phyloP scores from a whole-genome alignment of 495 filamentous ascomycete genomes.

The Chlorociboria aeruginascens region DNA sequence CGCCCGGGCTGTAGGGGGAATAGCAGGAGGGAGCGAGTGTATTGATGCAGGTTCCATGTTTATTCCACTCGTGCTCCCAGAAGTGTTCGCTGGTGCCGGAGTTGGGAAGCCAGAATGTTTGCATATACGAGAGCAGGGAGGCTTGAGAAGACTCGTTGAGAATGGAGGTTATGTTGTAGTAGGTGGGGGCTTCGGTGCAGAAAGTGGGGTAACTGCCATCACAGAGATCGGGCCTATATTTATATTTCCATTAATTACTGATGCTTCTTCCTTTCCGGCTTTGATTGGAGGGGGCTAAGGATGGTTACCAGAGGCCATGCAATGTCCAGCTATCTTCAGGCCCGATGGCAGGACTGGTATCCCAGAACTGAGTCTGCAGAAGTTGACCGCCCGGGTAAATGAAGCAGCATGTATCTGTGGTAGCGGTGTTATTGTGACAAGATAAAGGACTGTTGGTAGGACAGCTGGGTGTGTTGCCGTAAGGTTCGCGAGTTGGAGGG shows the following conservation, averaged over 20 bases:
- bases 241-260: not conserved
- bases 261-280: not conserved
- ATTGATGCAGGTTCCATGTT: constrained; percentile 68
- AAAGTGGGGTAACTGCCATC: constrained; percentile 66
- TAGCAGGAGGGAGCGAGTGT: constrained; percentile 69
- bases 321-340: constrained; percentile 74
- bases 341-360: constrained; percentile 55
- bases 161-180: constrained; percentile 59
- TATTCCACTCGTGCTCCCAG: constrained; percentile 84
- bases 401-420: constrained; percentile 65
- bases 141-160: constrained; percentile 44
- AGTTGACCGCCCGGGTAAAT: constrained; percentile 69
- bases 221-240: constrained; percentile 64
- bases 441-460: constrained; percentile 35
- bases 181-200: constrained; percentile 56
- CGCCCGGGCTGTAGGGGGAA: constrained; percentile 39
- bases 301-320: constrained; percentile 61
- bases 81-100: constrained; percentile 51
- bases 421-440: constrained; percentile 31
- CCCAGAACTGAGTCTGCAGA: constrained; percentile 83
- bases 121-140: constrained; percentile 60
- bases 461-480: constrained; percentile 16
- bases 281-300: not conserved
- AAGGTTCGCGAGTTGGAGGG: not conserved
- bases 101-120: constrained; percentile 58